Evolutionary conservation across 768 basidiomycete species (phyloP).

Genomic region (Chalciporus pseudorubinellus): DNA sequence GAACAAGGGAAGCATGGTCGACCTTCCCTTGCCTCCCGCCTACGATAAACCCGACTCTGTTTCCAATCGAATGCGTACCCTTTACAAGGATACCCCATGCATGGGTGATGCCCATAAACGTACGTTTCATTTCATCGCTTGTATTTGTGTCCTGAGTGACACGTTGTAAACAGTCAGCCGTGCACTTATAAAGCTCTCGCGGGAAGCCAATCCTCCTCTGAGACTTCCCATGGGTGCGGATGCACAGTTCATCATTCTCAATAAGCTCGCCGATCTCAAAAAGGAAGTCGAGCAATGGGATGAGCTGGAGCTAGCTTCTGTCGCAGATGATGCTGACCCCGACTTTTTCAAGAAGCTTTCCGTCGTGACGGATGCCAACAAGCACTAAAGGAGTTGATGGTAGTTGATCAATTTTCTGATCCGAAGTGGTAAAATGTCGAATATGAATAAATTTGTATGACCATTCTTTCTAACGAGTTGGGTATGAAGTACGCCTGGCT

Average conservation of each 20-base stretch:
- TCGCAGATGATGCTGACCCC: slow-evolving; percentile 23
- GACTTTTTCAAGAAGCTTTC: slow-evolving; percentile 8
- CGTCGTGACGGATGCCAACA: neutral
- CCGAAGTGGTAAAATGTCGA: too few species aligned
- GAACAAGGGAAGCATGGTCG: slow-evolving; percentile 19
- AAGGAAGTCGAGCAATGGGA: slow-evolving; percentile 16
- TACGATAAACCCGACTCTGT: slow-evolving; percentile 17
- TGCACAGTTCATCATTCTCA: slow-evolving; percentile 14
- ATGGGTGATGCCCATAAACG: slow-evolving; percentile 13
- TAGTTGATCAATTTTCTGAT: too few species aligned
- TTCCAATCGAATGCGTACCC: slow-evolving; percentile 9
- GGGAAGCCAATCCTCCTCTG: slow-evolving; percentile 18
- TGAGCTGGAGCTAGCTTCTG: slow-evolving; percentile 13
- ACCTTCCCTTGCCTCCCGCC: slow-evolving; percentile 11
- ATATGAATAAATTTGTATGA: too few species aligned
- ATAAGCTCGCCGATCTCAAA: slow-evolving; percentile 17
- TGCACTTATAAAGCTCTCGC: slow-evolving; percentile 16
- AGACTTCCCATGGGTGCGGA: slow-evolving; percentile 21
- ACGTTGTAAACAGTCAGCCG: slow-evolving; percentile 10
- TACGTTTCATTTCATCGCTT: neutral
- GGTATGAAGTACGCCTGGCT: too few species aligned
- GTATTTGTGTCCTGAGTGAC: neutral
- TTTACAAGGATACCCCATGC: neutral
- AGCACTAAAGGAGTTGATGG: neutral
- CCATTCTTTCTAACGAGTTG: too few species aligned